These are phyloP conservation scores for Phaeosphaeria sp. DNA, from an alignment of 2,329 filamentous ascomycete species.

Conservation along the genomic window DNA sequence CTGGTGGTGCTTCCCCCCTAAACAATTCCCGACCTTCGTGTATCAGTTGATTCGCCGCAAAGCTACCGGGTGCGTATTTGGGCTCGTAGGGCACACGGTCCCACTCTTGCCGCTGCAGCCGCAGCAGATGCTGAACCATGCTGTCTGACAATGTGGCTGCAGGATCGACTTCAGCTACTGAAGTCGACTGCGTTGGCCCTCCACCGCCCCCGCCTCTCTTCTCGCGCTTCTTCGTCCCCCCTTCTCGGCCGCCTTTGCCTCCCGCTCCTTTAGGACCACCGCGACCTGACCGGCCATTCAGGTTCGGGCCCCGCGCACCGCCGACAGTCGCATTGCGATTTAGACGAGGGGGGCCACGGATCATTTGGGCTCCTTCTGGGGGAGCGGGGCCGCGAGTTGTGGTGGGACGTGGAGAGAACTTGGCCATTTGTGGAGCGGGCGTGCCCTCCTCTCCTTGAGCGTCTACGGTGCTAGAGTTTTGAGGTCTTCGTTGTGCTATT, in stretches of 20 bases:
- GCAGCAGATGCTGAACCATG: constrained; percentile 41
- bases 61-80: constrained; percentile 43
- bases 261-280: constrained; percentile 9
- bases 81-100: constrained; percentile 44
- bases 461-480: neutral
- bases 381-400: constrained; percentile 15
- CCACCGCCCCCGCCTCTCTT: constrained; percentile 3
- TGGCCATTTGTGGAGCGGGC: constrained; percentile 17
- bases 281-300: constrained; percentile 25
- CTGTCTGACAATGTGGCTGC: constrained; percentile 31
- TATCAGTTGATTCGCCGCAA: constrained; percentile 40
- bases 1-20: constrained; percentile 37
- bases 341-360: constrained; percentile 37
- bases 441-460: neutral
- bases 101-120: constrained; percentile 45
- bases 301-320: constrained; percentile 30
- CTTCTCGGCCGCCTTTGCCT: constrained; percentile 8
- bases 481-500: neutral
- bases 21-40: constrained; percentile 41
- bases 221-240: constrained; percentile 31
- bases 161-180: constrained; percentile 12
- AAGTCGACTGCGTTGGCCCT: constrained; percentile 3
- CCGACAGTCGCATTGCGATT: constrained; percentile 14
- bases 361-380: constrained; percentile 38
- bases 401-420: constrained; percentile 12